phyloP scores from a whole-genome alignment of 2,329 filamentous ascomycete species.

The Aspergillus sp. region DNA sequence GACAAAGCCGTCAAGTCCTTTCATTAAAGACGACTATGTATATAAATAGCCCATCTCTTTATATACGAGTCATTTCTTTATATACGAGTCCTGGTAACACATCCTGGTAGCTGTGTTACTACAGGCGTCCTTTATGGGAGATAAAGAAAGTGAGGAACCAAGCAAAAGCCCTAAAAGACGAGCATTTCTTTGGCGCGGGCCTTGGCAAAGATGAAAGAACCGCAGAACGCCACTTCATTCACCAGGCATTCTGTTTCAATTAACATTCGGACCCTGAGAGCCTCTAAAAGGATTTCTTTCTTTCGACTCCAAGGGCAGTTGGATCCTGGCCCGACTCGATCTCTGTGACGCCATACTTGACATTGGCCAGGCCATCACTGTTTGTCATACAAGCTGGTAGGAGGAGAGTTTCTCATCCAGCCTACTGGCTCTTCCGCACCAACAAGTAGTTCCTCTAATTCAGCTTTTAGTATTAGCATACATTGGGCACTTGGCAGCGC shows the following conservation, averaged over 20 bases:
- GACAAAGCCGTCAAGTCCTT: background rate
- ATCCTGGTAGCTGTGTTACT: no score
- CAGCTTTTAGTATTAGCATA: background rate
- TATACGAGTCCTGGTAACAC: no score
- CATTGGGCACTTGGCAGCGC: no score
- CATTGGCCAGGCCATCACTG: background rate
- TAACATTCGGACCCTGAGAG: slow-evolving; percentile 34
- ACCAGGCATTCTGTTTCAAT: no score
- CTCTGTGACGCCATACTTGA: slow-evolving; percentile 22
- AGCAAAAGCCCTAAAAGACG: no score
- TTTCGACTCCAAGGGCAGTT: slow-evolving; percentile 35
- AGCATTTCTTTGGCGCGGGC: slow-evolving; percentile 5
- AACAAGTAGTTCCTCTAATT: background rate
- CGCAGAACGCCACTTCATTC: slow-evolving; percentile 37
- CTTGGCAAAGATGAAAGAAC: slow-evolving; percentile 30
- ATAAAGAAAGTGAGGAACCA: no score
- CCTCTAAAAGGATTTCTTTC: slow-evolving; percentile 43
- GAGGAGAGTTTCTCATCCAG: background rate
- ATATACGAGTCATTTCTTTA: no score
- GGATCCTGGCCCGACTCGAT: slow-evolving; percentile 46
- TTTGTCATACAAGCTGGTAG: background rate
- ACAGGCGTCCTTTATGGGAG: no score
- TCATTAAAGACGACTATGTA: background rate
- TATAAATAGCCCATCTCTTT: no score
- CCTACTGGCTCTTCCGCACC: background rate